Evolutionary conservation across 2,329 filamentous ascomycete genomes (phyloP).

Genomic region (Dactylonectria macrodidyma): DNA sequence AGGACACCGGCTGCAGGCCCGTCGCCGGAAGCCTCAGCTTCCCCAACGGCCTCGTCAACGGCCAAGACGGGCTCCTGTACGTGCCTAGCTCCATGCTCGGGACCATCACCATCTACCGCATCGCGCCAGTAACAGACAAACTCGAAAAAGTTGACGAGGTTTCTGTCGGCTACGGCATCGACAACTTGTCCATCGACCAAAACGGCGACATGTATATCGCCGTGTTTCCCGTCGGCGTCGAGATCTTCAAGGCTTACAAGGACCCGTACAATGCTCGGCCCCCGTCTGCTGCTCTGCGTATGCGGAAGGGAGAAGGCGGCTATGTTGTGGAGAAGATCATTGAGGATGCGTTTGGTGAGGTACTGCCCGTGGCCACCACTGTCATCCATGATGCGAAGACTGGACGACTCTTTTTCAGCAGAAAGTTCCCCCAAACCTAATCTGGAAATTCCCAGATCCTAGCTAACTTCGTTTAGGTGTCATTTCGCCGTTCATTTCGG

Average conservation of each 20-base stretch:
- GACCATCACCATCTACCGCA: constrained; percentile 35
- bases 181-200: constrained; percentile 43
- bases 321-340: constrained; percentile 42
- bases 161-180: constrained; percentile 27
- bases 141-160: constrained; percentile 36
- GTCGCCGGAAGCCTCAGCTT: constrained; percentile 42
- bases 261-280: constrained; percentile 32
- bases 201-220: constrained; percentile 40
- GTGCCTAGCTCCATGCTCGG: constrained; percentile 48
- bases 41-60: constrained; percentile 51
- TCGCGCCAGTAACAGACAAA: not conserved
- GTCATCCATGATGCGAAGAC: constrained; percentile 45
- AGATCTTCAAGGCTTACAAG: constrained; percentile 28
- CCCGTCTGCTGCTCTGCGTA: constrained; percentile 29
- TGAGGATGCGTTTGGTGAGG: constrained; percentile 38
- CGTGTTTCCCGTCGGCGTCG: constrained; percentile 35
- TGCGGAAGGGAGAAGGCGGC: constrained; percentile 13
- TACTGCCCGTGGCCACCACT: constrained; percentile 40
- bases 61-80: constrained; percentile 49
- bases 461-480: constrained; percentile 35
- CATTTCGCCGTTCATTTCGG: constrained; percentile 41
- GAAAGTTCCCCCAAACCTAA: constrained; percentile 23
- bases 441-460: fast-evolving
- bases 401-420: constrained; percentile 41
- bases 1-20: constrained; percentile 37